Conservation (phyloP, 1,139 yeast genomes). For the Candida sojae region DNA sequence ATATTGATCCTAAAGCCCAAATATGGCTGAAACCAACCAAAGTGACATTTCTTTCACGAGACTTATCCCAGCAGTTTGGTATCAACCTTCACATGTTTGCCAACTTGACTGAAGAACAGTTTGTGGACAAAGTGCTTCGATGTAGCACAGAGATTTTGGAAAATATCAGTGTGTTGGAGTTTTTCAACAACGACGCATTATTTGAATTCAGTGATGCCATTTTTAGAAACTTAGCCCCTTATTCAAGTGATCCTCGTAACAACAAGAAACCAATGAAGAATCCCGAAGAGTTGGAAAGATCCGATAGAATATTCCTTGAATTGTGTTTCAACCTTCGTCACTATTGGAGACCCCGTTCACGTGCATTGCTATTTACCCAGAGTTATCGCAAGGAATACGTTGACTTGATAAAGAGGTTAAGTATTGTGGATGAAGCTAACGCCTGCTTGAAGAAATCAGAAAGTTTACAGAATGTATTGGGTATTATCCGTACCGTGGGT, state of each 20-base stretch:
- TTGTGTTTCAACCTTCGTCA: slow-evolving; percentile 74
- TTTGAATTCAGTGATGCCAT: slow-evolving; percentile 70
- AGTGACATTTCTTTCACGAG: slow-evolving; percentile 70
- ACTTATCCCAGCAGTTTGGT: slow-evolving; percentile 83
- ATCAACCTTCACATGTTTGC: slow-evolving; percentile 86
- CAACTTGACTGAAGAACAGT: slow-evolving; percentile 57
- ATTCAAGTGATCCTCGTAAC: slow-evolving; percentile 51
- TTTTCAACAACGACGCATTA: slow-evolving; percentile 72
- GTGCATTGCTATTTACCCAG: slow-evolving; percentile 66
- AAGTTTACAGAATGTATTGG: slow-evolving; percentile 67
- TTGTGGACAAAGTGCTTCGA: slow-evolving; percentile 63
- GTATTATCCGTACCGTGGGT: slow-evolving; percentile 81
- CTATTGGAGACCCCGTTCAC: slow-evolving; percentile 88
- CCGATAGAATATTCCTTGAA: slow-evolving; percentile 79
- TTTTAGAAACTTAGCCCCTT: slow-evolving; percentile 71
- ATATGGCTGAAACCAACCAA: slow-evolving; percentile 31
- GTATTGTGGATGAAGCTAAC: slow-evolving; percentile 67
- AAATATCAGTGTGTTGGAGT: slow-evolving; percentile 76
- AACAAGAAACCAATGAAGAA: slow-evolving; percentile 53
- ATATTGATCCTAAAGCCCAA: slow-evolving; percentile 19
- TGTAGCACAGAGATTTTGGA: slow-evolving; percentile 73
- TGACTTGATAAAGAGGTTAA: slow-evolving; percentile 65
- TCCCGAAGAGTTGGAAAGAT: slow-evolving; percentile 67
- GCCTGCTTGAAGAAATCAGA: slow-evolving; percentile 60
- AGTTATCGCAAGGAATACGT: slow-evolving; percentile 75